Base-by-base conservation (phyloP, 768 basidiomycete genomes). In the Lentinula detonsa region DNA sequence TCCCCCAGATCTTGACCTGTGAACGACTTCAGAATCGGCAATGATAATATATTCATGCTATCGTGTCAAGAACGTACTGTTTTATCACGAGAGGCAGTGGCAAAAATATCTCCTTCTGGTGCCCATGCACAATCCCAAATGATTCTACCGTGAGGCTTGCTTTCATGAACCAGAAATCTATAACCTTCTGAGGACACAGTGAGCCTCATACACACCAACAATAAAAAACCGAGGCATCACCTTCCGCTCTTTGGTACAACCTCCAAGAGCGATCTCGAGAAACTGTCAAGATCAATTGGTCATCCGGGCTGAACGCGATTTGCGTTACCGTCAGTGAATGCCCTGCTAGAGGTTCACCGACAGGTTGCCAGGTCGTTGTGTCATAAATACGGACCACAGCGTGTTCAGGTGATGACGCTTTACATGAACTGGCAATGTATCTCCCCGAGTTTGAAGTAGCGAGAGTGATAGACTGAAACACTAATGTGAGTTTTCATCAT, bases 111-210 rank as follows among this genome's bases (percentile, higher is more conserved):
- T 6, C 86, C 85, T 65, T 92, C 87, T 1, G 74, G 68, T 1
- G 90, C 80, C 94, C 95, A 99, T 13, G 86, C 84, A 67, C 91
- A 92, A 70, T 98, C 97, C 94, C 97, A 95, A 39, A 99, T 90
- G 67, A 99, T 97, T 42, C 97, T 83, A 1, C 83, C 82, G 72
- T 98, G 97, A 0, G 92, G 86, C 73, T 92, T 96, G 61, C 39
- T 42, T 42, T 94, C 85, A 15, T 83, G 80, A 4, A 84, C 83
- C 21, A 87, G 67, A 2, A 87, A 85, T 7, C 76, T 64, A 69
- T 85, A 95, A 1, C 83, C 92, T 33, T 4, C 28, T 28, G n/a
- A 57, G n/a, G 34, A 50, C 23, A 40, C 37, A 43, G 59, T 18
- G 54, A 55, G 40, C 16, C 21, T 18, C 37, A n/a, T 34, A 15